Base-by-base conservation (phyloP, 345 rosid genomes). In the Citrus cavaleriei region DNA sequence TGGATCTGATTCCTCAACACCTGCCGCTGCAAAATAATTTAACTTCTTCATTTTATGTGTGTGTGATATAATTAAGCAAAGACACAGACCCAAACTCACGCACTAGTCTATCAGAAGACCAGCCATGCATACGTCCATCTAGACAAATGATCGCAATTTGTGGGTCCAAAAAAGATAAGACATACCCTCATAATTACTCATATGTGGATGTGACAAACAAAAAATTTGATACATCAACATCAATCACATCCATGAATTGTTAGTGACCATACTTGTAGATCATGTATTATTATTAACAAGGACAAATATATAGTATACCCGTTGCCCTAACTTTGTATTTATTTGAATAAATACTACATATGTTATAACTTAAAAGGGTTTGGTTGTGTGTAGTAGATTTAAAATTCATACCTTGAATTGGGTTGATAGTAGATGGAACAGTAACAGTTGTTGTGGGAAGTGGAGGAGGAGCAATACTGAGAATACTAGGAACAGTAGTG, bases 41-140 rank as follows among this genome's bases (percentile, higher is more conserved):
- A 75, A 69, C 21, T 70, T 21, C 68, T 46, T 38, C 63, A 14
- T 28, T 64, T 46, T 54, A 24, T 10, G 40, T 35, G 51, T 28
- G 63, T 25, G 16, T 46, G 51, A 46, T 46, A 13, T 3, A 10
- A 12, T 42, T 42, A 42, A 12, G 51, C 5, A 64, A 4, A 64
- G 28, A 24, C 40, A 7, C 3, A 38, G 25, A 4, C 30, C 32
- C 49, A 42, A 62, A 67, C 40, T 27, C 73, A 70, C 7, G 68
- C 80, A 75, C 22, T 80, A 76, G 84, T 84, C 78, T 78, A 75
- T 72, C 77, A 51, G 78, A 59, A n/a, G 54, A 65, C 34, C 69
- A 72, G 55, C 83, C 90, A 83, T 86, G 89, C 93, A 86, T 84
- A 85, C 88, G 87, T 84, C 82, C 83, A 55, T 76, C 84, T 35